Evolutionary conservation across 2,329 filamentous ascomycete genomes (phyloP), one percentile per base, ranked within the genome.

Genomic region (Gnomoniopsis sp.): DNA sequence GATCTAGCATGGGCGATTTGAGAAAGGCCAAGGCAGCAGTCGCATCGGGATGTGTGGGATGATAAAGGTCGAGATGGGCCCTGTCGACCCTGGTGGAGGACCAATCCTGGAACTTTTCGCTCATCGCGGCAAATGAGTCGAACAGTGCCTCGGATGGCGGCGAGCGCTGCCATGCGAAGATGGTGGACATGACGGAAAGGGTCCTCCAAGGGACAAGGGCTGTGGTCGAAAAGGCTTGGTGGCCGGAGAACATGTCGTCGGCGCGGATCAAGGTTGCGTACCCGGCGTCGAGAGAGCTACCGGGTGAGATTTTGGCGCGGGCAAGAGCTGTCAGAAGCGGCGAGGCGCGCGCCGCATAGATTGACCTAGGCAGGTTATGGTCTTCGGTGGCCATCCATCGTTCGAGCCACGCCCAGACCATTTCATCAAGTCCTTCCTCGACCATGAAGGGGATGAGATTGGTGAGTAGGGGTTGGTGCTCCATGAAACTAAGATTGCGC

Each of bases 61-160:
- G 83, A 58, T 81, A 74, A 1, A 86, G 72, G 30, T 79, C 74
- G 3, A 86, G 72, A 63, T 86, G 83, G 0, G 83, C 82, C 34
- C 74, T 72, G 52, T 83, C 78, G 8, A 84, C 67, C 8, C 67
- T 66, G 41, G 78, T 68, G 1, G 72, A 68, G 23, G 65, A 65
- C 17, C 79, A 69, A 17, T 71, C 72, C 51, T 75, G 69, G 15
- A 62, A 38, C 38, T 50, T 49, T 34, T 52, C 58, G 22, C 78
- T 79, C 4, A 82, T 73, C 44, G 75, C 72, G 41, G 80, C 72
- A 60, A 85, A 85, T 0, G 74, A 69, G 58, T 86, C 80, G 56
- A 84, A 86, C 0, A 82, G 70, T 6, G 70, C 63, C 21, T 76
- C 75, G 0, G 79, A 78, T 0, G 82, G 79, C 10, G 72, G 72